Percentiles rank a stretch among this genome's conserved stretches.
Conservation (phyloP, 768 basidiomycete genomes). For the Suillus paluster region DNA sequence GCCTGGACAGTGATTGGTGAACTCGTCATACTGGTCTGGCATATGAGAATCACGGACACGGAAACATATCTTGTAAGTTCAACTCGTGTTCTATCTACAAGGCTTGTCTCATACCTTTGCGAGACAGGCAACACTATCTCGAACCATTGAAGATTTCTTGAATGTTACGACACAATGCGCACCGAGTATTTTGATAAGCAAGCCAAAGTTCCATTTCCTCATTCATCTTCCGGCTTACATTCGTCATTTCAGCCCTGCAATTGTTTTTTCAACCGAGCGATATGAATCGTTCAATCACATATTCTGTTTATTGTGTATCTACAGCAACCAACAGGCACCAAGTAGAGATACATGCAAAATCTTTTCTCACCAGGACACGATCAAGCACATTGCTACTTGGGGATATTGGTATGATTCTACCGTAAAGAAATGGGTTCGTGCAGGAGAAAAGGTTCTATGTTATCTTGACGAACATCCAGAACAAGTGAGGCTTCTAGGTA, state of each 20-base stretch:
- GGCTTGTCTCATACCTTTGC: too few species aligned
- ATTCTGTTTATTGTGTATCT: slow-evolving; percentile 25
- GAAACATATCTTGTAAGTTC: slow-evolving; percentile 37
- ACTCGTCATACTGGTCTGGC: slow-evolving; percentile 45
- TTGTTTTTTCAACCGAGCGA: slow-evolving; percentile 32
- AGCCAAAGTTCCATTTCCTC: slow-evolving; percentile 37
- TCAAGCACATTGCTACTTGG: slow-evolving; percentile 16
- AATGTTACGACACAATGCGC: slow-evolving; percentile 17
- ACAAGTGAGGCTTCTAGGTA: slow-evolving; percentile 2
- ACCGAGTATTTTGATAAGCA: slow-evolving; percentile 28
- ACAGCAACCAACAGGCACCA: slow-evolving; percentile 37
- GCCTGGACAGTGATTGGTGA: too few species aligned
- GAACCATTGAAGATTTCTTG: slow-evolving; percentile 27
- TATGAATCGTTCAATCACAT: slow-evolving; percentile 35
- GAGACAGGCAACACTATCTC: slow-evolving; percentile 11
- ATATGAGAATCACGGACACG: slow-evolving; percentile 40
- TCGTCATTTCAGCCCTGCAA: slow-evolving; percentile 28
- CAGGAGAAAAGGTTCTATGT: neutral
- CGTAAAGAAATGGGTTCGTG: slow-evolving; percentile 3
- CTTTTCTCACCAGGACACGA: slow-evolving; percentile 10
- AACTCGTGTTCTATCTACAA: too few species aligned
- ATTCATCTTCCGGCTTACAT: slow-evolving; percentile 32
- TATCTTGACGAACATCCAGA: neutral
- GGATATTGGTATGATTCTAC: slow-evolving; percentile 13
- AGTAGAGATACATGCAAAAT: too few species aligned